Conservation (phyloP, 495 filamentous ascomycete species). For the Saxispiralis lemnorum region DNA sequence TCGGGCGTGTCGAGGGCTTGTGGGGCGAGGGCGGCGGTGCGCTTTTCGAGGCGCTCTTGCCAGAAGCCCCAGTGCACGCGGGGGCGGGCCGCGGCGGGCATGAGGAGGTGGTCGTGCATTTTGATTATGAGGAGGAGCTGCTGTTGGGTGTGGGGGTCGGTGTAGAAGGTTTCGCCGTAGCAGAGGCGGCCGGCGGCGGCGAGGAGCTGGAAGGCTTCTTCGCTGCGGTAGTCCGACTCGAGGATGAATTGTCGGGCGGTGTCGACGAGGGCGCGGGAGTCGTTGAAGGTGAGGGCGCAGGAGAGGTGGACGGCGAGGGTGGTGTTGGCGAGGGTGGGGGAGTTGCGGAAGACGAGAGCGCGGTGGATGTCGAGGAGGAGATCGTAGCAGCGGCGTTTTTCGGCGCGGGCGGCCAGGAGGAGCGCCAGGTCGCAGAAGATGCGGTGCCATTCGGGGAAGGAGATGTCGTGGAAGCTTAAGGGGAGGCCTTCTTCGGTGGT, state of each 20-base stretch:
- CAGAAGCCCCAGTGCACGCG: conserved; percentile 8
- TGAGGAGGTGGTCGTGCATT: conserved; percentile 53
- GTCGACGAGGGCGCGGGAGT: conserved; percentile 53
- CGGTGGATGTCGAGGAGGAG: conserved; percentile 48
- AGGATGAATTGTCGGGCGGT: conserved; percentile 62
- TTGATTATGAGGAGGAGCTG: conserved; percentile 82
- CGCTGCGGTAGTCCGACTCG: conserved; percentile 65
- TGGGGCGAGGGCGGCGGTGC: conserved; percentile 13
- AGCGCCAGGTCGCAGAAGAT: conserved; percentile 80
- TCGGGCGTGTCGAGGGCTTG: conserved; percentile 33
- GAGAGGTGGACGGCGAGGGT: conserved; percentile 44
- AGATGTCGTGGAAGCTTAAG: conserved; percentile 55
- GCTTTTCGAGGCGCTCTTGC: conserved; percentile 3
- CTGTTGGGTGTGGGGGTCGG: conserved; percentile 53
- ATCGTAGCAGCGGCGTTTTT: conserved; percentile 53
- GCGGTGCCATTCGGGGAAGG: conserved; percentile 70
- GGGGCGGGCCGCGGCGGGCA: conserved; percentile 17
- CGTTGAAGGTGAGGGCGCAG: conserved; percentile 62
- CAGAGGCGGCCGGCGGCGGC: conserved; percentile 49
- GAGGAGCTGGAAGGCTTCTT: conserved; percentile 71
- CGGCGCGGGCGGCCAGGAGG: conserved; percentile 40
- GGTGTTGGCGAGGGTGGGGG: conserved; percentile 44
- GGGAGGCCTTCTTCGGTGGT: conserved; percentile 33
- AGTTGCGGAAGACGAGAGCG: conserved; percentile 61
- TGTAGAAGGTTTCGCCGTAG: conserved; percentile 35